These are phyloP conservation scores for Monosporascus ibericus DNA, from an alignment of 2,329 filamentous ascomycete species.

Conservation along the genomic window DNA sequence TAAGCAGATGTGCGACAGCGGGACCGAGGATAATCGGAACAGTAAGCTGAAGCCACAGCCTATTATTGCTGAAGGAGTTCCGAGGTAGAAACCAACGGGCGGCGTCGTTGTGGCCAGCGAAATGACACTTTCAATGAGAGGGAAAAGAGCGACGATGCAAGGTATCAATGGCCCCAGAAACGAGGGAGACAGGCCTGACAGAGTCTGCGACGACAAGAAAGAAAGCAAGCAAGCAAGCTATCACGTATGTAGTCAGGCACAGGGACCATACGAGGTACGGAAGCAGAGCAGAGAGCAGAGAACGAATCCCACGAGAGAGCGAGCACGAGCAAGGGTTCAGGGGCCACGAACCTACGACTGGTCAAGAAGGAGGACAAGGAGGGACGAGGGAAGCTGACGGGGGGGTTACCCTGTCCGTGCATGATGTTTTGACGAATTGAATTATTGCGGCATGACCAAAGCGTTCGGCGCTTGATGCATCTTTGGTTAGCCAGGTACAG, in stretches of 20 bases:
- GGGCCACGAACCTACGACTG: not conserved
- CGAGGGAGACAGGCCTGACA: not conserved
- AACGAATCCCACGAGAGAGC: not conserved
- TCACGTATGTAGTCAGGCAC: not conserved
- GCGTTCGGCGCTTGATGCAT: not conserved
- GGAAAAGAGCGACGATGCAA: not conserved
- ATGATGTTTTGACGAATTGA: not conserved
- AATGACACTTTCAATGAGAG: not conserved
- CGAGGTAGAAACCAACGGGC: not conserved
- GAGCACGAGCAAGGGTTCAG: not conserved
- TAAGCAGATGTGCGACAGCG: no score
- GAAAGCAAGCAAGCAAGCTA: not conserved
- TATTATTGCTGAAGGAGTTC: not conserved
- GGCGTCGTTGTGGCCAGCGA: not conserved
- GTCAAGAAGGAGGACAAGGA: not conserved
- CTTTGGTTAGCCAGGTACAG: not conserved
- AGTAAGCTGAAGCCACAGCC: no score
- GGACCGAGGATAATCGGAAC: no score
- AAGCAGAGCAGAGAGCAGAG: not conserved
- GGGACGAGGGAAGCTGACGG: not conserved
- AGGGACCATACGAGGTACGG: not conserved
- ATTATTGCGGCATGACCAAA: not conserved
- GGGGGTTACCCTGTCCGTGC: not conserved
- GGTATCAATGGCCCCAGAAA: not conserved
- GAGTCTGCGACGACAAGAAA: not conserved